These are phyloP conservation scores for Phytophthora megakarya DNA, from an alignment of 352 stramenopile genomes.

Conservation along the genomic window DNA sequence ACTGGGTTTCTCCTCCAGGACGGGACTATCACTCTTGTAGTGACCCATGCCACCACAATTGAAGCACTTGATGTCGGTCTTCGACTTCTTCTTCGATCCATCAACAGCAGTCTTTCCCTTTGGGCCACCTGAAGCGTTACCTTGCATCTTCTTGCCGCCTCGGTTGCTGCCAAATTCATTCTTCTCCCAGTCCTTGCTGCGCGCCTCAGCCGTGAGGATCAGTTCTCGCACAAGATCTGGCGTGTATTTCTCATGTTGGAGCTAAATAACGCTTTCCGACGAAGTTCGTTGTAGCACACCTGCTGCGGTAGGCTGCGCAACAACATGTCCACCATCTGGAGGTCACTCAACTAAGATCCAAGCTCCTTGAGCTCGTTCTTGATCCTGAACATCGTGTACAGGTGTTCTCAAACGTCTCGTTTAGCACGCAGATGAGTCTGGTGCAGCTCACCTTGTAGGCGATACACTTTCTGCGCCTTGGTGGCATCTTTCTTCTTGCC, in stretches of 20 bases:
- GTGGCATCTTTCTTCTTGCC: too few species aligned
- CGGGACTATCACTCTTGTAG: not conserved
- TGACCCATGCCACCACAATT: not conserved
- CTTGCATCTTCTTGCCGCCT: too few species aligned
- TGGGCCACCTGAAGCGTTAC: too few species aligned
- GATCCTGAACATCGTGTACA: not conserved
- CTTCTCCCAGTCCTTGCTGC: too few species aligned
- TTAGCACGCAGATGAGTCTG: not conserved
- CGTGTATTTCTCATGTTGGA: too few species aligned
- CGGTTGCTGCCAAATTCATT: too few species aligned
- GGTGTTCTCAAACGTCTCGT: not conserved
- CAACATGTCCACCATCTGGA: not conserved
- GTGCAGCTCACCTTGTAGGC: not conserved
- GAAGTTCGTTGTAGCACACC: too few species aligned
- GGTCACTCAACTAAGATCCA: not conserved
- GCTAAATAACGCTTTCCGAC: too few species aligned
- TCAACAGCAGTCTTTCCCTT: too few species aligned
- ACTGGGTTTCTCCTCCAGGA: not conserved
- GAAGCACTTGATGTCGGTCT: not conserved
- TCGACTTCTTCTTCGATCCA: not conserved
- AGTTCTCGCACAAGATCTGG: too few species aligned
- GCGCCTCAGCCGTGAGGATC: too few species aligned
- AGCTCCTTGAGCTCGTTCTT: not conserved
- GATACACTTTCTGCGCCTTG: conserved; percentile 3
- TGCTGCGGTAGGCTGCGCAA: too few species aligned